Evolutionary conservation across 23 red algal genomes (phyloP), one percentile per base, ranked within the genome.

Genomic region (Chondrus crispus): DNA sequence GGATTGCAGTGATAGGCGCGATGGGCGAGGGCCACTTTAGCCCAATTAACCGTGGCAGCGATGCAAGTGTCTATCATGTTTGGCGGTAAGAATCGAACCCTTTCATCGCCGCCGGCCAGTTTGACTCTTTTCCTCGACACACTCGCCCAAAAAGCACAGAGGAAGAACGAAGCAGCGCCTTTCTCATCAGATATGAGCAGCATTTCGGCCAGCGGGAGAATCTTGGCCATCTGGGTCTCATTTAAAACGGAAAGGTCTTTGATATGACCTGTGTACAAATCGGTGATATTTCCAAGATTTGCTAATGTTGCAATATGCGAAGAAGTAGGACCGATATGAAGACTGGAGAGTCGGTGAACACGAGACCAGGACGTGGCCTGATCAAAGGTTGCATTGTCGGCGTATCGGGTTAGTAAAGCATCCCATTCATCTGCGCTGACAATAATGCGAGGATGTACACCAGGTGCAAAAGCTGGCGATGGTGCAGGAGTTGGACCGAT

Each of bases 131-230:
- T 24, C 73, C 80, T 51, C n/a, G 69, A 57, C 19, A 90, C 87
- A 45, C 39, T 66, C 8, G 87, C 54, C 87, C 87, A 90, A 80
- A 90, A 72, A 62, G 71, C 74, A 78, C 87, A 90, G 2, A 90
- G 9, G 53, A 90, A 90, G 52, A 90, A 90, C 26, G 62, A 74
- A 28, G 57, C 43, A 39, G 53, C 57, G 24, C 26, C 69, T 28
- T n/a, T 38, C 48, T 90, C 87, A 33, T 53, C 32, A 10, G 50
- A 66, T 62, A 80, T 52, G 37, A 68, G 28, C 24, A 78, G 62
- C 37, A 44, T 81, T 39, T 36, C 14, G 20, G 87, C 87, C 0
- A 90, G 53, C 8, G 72, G 72, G 32, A 80, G 49, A 66, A 90
- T 64, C 48, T 28, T 29, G 30, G 47, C 52, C 19, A 69, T 64